Evolutionary conservation across 208 protist species (phyloP).

Genomic region (Leishmania martiniquensis): DNA sequence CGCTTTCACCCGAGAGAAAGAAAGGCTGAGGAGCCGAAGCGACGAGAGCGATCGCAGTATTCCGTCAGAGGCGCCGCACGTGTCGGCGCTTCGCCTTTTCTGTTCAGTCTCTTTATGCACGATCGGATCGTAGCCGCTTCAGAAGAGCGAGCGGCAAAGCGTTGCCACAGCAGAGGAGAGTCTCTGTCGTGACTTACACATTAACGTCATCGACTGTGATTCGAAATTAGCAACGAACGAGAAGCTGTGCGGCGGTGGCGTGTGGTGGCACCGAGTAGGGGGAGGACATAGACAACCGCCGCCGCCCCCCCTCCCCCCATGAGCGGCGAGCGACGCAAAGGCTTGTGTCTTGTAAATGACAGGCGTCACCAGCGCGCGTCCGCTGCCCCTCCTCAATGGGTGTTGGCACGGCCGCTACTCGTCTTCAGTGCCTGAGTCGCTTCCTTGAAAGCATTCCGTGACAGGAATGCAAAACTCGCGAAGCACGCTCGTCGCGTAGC

Average conservation of each 20-base stretch:
- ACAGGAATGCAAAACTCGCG: constrained; percentile 70
- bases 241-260: too few species aligned
- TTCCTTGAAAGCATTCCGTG: constrained; percentile 45
- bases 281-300: too few species aligned
- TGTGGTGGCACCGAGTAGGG: too few species aligned
- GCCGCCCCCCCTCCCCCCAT: too few species aligned
- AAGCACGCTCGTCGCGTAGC: constrained; percentile 87
- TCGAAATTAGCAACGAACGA: too few species aligned
- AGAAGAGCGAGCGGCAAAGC: not conserved
- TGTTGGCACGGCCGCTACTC: not conserved
- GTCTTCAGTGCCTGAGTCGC: constrained; percentile 2
- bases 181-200: not conserved
- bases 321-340: not conserved
- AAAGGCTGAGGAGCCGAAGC: too few species aligned
- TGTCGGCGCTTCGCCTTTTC: not conserved
- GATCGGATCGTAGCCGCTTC: not conserved
- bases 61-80: too few species aligned
- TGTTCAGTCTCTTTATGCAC: too few species aligned
- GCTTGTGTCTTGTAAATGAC: not conserved
- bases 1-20: too few species aligned
- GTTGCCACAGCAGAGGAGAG: not conserved
- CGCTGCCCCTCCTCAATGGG: not conserved
- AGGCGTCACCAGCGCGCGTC: not conserved
- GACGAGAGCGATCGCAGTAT: too few species aligned
- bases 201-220: not conserved